phyloP scores from a whole-genome alignment of 1,284 basidiomycete species.

The Boletus smithii region DNA sequence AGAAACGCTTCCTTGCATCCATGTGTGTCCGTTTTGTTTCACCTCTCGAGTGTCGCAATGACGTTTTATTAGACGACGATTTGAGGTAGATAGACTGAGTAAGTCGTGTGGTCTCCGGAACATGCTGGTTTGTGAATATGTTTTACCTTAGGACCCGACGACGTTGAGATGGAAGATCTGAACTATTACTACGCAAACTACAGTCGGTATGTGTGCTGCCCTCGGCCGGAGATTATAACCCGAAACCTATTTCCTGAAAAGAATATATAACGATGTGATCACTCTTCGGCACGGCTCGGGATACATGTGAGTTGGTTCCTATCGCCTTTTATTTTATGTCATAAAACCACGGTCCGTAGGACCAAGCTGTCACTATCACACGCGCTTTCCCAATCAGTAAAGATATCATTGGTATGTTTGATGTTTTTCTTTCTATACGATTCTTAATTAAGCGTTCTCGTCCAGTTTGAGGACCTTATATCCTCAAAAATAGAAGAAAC shows the following conservation, averaged over 20 bases:
- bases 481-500: conserved; percentile 94
- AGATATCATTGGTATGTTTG: conserved; percentile 76
- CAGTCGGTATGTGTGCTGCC: conserved; percentile 62
- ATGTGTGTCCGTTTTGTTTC: conserved; percentile 55
- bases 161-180: conserved; percentile 92
- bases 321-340: conserved; percentile 17
- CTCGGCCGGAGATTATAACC: conserved; percentile 10
- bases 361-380: conserved; percentile 95
- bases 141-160: conserved; percentile 59
- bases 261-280: conserved; percentile 98
- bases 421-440: conserved; percentile 14
- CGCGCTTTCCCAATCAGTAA: conserved; percentile 93
- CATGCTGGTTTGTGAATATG: conserved; percentile 4
- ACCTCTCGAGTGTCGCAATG: conserved; percentile 11
- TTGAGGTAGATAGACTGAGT: conserved; percentile 88
- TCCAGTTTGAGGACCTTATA: conserved; percentile 87
- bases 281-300: conserved; percentile 91
- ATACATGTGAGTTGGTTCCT: conserved; percentile 71
- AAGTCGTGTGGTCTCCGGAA: conserved; percentile 21
- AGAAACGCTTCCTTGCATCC: conserved; percentile 83
- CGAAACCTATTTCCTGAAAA: conserved; percentile 31
- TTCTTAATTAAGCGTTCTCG: neutral
- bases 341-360: conserved; percentile 45
- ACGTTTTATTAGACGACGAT: conserved; percentile 66
- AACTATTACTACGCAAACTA: conserved; percentile 98